Evolutionary conservation across 2,329 filamentous ascomycete species (phyloP).

Genomic region (Beauveria caledonica): DNA sequence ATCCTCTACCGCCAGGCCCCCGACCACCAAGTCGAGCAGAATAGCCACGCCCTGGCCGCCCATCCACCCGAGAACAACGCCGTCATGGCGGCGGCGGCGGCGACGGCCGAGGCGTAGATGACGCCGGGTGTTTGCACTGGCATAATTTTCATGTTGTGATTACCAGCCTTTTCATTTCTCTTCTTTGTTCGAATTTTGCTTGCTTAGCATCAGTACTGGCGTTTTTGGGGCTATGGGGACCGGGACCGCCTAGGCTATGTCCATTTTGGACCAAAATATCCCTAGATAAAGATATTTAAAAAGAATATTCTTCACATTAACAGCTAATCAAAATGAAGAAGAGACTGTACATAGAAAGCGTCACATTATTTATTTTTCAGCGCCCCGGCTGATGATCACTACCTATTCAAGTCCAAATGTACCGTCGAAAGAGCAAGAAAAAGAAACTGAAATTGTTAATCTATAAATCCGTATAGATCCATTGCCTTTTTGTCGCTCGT

Average conservation of each 20-base stretch:
- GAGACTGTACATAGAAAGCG: neutral
- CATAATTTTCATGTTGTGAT: conserved; percentile 8
- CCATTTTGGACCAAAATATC: conserved; percentile 25
- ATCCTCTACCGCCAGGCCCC: conserved; percentile 82
- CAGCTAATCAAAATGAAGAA: neutral
- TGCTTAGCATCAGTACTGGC: conserved; percentile 34
- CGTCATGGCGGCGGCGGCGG: conserved; percentile 24
- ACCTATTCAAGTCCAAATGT: neutral
- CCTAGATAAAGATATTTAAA: conserved; percentile 16
- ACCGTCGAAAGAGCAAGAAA: neutral
- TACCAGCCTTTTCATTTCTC: neutral
- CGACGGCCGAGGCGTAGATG: conserved; percentile 14
- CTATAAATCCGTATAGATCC: conserved; percentile 5
- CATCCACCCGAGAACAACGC: conserved; percentile 38
- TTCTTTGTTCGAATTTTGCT: conserved; percentile 11
- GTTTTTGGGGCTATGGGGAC: conserved; percentile 21
- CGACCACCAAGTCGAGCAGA: conserved; percentile 36
- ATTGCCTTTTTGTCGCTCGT: neutral
- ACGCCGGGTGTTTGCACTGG: neutral
- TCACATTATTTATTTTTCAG: neutral
- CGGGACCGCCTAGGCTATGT: conserved; percentile 18
- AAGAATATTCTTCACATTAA: conserved; percentile 12
- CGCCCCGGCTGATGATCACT: neutral
- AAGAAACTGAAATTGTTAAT: conserved; percentile 5
- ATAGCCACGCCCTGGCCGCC: conserved; percentile 31